Conservation (phyloP, 495 filamentous ascomycete species). For the Glutinoglossum americanum region DNA sequence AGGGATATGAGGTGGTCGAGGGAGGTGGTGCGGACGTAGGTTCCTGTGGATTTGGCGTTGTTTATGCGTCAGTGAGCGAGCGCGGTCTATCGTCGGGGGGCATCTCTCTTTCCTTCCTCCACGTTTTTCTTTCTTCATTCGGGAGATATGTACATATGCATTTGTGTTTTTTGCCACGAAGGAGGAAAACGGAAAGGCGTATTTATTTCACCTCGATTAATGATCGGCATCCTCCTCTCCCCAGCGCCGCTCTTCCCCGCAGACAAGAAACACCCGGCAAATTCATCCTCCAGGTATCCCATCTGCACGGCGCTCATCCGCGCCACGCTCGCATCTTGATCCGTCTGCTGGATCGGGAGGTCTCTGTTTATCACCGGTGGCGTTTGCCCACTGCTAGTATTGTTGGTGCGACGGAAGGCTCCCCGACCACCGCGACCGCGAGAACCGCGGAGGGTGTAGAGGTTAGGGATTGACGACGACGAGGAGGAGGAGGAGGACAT, state of each 20-base stretch:
- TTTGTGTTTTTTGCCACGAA: no score
- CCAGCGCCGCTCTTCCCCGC: slow-evolving; percentile 14
- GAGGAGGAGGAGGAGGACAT: no score
- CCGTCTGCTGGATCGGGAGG: slow-evolving; percentile 52
- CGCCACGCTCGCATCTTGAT: slow-evolving; percentile 76
- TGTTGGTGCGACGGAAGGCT: neutral
- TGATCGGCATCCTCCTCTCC: slow-evolving; percentile 56
- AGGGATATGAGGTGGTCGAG: slow-evolving; percentile 56
- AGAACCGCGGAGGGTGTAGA: neutral
- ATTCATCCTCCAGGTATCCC: slow-evolving; percentile 74
- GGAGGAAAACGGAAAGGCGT: no score
- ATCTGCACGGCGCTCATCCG: slow-evolving; percentile 69
- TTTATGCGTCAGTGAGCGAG: no score
- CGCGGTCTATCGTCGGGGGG: no score
- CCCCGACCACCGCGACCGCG: neutral
- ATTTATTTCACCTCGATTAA: slow-evolving; percentile 54
- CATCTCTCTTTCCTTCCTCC: no score
- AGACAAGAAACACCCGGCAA: slow-evolving; percentile 42
- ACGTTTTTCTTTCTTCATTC: no score
- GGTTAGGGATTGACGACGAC: neutral
- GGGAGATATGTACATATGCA: no score
- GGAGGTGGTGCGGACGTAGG: slow-evolving; percentile 78
- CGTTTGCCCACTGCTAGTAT: neutral
- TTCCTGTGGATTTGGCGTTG: slow-evolving; percentile 43
- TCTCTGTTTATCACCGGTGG: neutral